phyloP scores from a whole-genome alignment of 495 filamentous ascomycete genomes.

The Penicillium fimorum region DNA sequence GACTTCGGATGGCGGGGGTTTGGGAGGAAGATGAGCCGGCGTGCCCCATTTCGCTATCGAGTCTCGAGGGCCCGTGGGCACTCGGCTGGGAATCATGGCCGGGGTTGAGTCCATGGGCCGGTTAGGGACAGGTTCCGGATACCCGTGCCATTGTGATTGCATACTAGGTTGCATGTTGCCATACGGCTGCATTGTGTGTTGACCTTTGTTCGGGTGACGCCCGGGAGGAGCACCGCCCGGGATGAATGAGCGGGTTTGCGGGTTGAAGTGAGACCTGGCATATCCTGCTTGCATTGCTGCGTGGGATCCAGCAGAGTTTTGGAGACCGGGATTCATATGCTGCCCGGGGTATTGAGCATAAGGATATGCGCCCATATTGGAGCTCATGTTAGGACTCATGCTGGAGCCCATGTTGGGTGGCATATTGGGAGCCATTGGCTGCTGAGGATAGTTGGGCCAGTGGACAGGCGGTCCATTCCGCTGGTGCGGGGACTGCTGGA shows the following conservation, averaged over 20 bases:
- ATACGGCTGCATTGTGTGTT: conserved; percentile 36
- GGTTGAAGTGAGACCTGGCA: conserved; percentile 83
- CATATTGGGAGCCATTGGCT: conserved; percentile 24
- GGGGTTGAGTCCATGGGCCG: conserved; percentile 6
- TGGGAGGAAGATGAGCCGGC: conserved; percentile 53
- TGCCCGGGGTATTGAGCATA: conserved; percentile 76
- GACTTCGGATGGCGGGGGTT: conserved; percentile 54
- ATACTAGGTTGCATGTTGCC: conserved; percentile 23
- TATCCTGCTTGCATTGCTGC: conserved; percentile 79
- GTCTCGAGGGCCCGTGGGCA: conserved; percentile 28
- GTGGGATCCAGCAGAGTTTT: conserved; percentile 57
- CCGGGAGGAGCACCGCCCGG: conserved; percentile 48
- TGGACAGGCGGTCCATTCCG: conserved; percentile 36
- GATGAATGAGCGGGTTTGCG: conserved; percentile 86
- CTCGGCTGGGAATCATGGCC: conserved; percentile 18
- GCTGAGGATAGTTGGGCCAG: conserved; percentile 38
- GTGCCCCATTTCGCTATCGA: conserved; percentile 57
- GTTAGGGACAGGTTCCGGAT: conserved; percentile 30
- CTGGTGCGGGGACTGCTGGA: conserved; percentile 42
- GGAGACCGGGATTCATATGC: conserved; percentile 60
- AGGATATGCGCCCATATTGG: conserved; percentile 58
- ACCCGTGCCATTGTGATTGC: conserved; percentile 37
- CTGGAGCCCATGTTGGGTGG: conserved; percentile 39
- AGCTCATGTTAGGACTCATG: conserved; percentile 22
- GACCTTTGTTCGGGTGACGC: conserved; percentile 34